These are phyloP conservation scores for Pythium pectinolyticum DNA, from an alignment of 352 stramenopile genomes.

Conservation along the genomic window DNA sequence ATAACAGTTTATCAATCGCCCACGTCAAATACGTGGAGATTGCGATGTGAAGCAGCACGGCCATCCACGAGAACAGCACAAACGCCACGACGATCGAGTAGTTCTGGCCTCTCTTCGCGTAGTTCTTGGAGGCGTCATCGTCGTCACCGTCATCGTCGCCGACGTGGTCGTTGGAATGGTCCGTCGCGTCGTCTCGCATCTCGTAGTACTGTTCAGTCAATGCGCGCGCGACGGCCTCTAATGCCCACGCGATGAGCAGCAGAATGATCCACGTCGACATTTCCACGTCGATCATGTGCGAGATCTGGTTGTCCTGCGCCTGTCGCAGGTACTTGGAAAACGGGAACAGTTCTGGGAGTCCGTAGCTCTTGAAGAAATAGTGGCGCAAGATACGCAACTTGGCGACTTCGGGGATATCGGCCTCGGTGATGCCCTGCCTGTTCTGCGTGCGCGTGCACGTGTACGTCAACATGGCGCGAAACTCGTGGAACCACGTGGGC, in stretches of 20 bases:
- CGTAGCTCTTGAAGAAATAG: constrained; percentile 25
- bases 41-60: constrained; percentile 20
- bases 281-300: constrained; percentile 77
- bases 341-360: constrained; percentile 33
- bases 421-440: not conserved
- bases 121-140: too few species aligned
- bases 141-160: not conserved
- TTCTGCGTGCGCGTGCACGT: not conserved
- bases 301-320: constrained; percentile 76
- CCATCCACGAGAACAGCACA: constrained; percentile 22
- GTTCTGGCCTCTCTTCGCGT: not conserved
- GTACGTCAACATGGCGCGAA: not conserved
- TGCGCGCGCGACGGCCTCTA: constrained; percentile 5
- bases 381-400: constrained; percentile 29
- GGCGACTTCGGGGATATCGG: constrained; percentile 23
- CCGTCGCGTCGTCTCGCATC: too few species aligned
- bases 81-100: constrained; percentile 22
- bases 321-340: constrained; percentile 79
- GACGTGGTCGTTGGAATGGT: not conserved
- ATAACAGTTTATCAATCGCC: constrained; percentile 24
- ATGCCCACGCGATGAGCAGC: constrained; percentile 20
- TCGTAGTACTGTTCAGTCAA: too few species aligned
- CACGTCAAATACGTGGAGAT: constrained; percentile 29
- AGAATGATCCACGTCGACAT: constrained; percentile 51
- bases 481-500: constrained; percentile 9